Base-by-base conservation (phyloP, 2,329 filamentous ascomycete genomes). In the Colletotrichum gloeosporioides region DNA sequence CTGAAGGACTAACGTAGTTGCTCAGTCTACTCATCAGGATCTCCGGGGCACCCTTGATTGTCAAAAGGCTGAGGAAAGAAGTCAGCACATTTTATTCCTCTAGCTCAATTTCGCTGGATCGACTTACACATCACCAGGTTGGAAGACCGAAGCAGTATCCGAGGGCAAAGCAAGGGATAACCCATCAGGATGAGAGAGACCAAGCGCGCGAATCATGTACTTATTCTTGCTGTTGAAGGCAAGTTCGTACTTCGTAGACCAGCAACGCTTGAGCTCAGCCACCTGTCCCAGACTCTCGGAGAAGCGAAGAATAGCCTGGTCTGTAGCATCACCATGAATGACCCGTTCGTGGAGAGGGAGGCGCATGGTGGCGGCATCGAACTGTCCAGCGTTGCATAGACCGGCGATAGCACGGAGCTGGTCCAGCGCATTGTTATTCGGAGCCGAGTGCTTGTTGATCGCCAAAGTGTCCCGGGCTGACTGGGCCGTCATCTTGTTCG, bases 141-240 rank as follows among this genome's bases (percentile, higher is more conserved):
- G 68, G 59, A 83, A 84, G 2, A 71, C 66, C 2, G 78, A 77
- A 1, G 80, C 82, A 55, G 77, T 78, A 15, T 77, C 76, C 12
- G 61, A 77, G 6, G 77, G 73, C 59, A 78, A n/a, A 3, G 77
- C 73, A 25, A 78, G 27, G 1, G 76, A 71, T 34, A 72, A 31
- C 2, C 77, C 77, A 13, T 78, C 77, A n/a, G 83, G 81, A 34
- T 85, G 81, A 3, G 83, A 84, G 53, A 89, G 78, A 4, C 87
- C 87, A 65, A 93, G 90, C 1, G 92, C 89, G 39, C 91, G 89
- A 71, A 96, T 90, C 92, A 95, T 96, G 82, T 92, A 96, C 84
- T 96, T 96, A 85, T 95, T 96, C 87, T 95, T 95, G 85, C 93
- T 95, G 85, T 96, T 96, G 83, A 96, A 96, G 0, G 93, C 91